Conservation (phyloP, 306 rosid species). For the Cucurbita pepo region DNA sequence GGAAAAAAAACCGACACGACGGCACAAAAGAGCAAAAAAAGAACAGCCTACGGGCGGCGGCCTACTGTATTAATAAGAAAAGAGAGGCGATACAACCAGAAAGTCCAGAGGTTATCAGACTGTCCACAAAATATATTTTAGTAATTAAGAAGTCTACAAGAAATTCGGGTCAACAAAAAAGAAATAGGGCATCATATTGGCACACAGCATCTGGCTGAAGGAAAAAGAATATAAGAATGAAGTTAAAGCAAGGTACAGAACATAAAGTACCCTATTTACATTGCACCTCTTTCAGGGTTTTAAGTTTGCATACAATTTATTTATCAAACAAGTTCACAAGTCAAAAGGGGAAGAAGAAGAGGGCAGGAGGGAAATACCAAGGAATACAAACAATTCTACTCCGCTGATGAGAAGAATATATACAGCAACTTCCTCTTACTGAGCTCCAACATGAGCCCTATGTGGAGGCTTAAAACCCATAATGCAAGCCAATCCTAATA, state of each 20-base stretch:
- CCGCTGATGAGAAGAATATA: slow-evolving; percentile 42
- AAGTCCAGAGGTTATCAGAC: neutral
- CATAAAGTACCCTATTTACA: slow-evolving; percentile 1
- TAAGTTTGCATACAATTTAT: slow-evolving; percentile 37
- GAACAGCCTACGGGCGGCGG: neutral
- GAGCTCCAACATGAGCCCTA: slow-evolving; percentile 9
- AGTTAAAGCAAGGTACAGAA: neutral
- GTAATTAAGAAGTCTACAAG: neutral
- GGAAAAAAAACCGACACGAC: neutral
- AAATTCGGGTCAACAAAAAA: neutral
- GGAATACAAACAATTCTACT: slow-evolving; percentile 47
- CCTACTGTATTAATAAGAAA: neutral
- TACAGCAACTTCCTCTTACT: slow-evolving; percentile 33
- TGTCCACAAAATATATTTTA: neutral
- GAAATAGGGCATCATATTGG: neutral
- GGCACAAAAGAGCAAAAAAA: neutral
- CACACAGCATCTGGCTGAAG: neutral
- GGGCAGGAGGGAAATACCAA: slow-evolving; percentile 11
- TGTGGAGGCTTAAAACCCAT: slow-evolving; percentile 13
- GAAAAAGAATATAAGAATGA: neutral
- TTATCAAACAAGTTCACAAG: slow-evolving; percentile 49
- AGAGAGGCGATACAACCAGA: neutral
- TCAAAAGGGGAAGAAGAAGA: neutral
- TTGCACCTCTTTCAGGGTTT: neutral
- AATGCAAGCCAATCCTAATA: slow-evolving; percentile 12